Evolutionary conservation across 2,329 filamentous ascomycete species (phyloP).

Genomic region (Macrophomina pseudophaseolina): DNA sequence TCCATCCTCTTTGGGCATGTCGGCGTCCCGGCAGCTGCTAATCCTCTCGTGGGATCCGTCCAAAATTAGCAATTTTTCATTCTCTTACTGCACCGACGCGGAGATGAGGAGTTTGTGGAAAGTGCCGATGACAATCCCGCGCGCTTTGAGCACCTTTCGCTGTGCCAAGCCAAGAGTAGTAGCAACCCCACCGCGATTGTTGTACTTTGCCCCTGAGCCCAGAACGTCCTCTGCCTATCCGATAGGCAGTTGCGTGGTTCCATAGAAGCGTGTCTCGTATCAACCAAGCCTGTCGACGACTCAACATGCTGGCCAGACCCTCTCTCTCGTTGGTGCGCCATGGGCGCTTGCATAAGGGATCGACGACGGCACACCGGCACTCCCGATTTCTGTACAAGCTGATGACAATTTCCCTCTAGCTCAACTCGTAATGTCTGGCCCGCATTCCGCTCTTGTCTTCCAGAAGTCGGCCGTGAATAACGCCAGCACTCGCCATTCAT

Average conservation of each 20-base stretch:
- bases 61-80: slow-evolving; percentile 21
- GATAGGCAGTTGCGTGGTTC: slow-evolving; percentile 20
- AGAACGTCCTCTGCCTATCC: slow-evolving; percentile 14
- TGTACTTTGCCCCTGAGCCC: slow-evolving; percentile 22
- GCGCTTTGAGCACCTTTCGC: slow-evolving; percentile 21
- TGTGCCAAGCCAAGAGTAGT: slow-evolving; percentile 20
- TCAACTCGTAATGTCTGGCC: slow-evolving; percentile 17
- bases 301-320: slow-evolving; percentile 22
- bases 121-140: slow-evolving; percentile 22
- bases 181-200: slow-evolving; percentile 19
- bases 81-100: slow-evolving; percentile 22
- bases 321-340: slow-evolving; percentile 14
- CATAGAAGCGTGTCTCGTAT: slow-evolving; percentile 15
- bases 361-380: slow-evolving; percentile 23
- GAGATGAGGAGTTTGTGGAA: slow-evolving; percentile 25
- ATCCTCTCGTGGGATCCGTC: slow-evolving; percentile 10
- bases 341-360: slow-evolving; percentile 26
- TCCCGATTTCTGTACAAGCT: slow-evolving; percentile 13
- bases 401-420: slow-evolving; percentile 26
- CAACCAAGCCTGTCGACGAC: background rate
- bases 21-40: slow-evolving; percentile 10
- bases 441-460: slow-evolving; percentile 1
- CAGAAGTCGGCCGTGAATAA: slow-evolving; percentile 12
- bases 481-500: slow-evolving; percentile 14
- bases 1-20: slow-evolving; percentile 5